A percentile compares a stretch with the other conserved stretches of the same genome.
These are phyloP conservation scores for Trichoderma orchidacearum DNA, from an alignment of 495 filamentous ascomycete species.

Conservation along the genomic window DNA sequence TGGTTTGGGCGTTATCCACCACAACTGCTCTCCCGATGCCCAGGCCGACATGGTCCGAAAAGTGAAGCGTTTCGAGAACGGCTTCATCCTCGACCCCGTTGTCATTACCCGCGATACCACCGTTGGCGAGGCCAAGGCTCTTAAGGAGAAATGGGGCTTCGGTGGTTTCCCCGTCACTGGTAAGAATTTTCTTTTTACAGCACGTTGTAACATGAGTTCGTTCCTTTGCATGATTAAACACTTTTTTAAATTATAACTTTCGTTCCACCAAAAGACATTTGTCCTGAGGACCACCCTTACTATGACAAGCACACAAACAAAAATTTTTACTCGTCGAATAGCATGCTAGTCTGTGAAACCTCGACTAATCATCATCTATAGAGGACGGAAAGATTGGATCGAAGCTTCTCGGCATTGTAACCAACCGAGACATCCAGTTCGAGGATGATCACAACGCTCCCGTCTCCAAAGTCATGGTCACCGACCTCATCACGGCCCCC, in stretches of 20 bases:
- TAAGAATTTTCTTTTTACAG: conserved; percentile 35
- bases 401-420: conserved; percentile 92
- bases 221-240: conserved; percentile 60
- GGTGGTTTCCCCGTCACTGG: conserved; percentile 98
- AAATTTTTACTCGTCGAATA: too few relatives aligned
- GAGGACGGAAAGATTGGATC: conserved; percentile 87
- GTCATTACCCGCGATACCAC: conserved; percentile 80
- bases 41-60: conserved; percentile 99
- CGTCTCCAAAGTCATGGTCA: conserved; percentile 88
- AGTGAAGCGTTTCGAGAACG: conserved; percentile 98
- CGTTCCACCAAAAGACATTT: conserved; percentile 94
- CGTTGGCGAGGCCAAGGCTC: conserved; percentile 75
- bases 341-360: conserved; percentile 10
- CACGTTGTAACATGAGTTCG: too few relatives aligned
- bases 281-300: conserved; percentile 56
- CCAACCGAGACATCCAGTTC: conserved; percentile 91
- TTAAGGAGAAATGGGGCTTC: conserved; percentile 98
- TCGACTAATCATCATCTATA: conserved; percentile 21
- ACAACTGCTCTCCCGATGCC: conserved; percentile 90
- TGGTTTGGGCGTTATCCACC: conserved; percentile 93
- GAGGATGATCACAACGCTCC: conserved; percentile 57
- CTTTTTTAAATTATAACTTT: conserved; percentile 80
- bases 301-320: conserved; percentile 7
- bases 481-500: conserved; percentile 81
- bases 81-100: conserved; percentile 94